Percentiles rank a stretch among this genome's conserved stretches.
Evolutionary conservation across 164 flowering plant species (phyloP).

Genomic region (Akebia trifoliata): DNA sequence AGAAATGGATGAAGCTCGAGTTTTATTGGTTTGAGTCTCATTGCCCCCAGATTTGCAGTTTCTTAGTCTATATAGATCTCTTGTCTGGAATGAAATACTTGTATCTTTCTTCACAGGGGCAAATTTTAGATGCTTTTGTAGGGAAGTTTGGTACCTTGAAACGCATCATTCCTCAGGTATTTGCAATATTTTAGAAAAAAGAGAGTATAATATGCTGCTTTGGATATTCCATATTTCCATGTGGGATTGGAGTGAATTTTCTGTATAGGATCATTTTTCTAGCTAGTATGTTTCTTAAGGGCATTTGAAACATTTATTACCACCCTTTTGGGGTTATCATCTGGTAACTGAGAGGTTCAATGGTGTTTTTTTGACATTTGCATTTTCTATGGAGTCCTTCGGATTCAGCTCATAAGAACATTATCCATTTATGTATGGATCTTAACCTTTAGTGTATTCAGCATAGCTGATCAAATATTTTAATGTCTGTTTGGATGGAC

Average conservation of each 20-base stretch:
- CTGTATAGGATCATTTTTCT: not conserved
- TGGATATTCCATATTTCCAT: not conserved
- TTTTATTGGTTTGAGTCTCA: constrained; percentile 56
- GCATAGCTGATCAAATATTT: too few species aligned
- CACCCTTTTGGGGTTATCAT: too few species aligned
- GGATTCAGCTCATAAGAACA: too few species aligned
- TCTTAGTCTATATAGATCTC: constrained; percentile 1
- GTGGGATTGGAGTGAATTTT: not conserved
- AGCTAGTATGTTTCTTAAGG: not conserved
- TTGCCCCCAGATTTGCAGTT: not conserved
- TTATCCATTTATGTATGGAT: too few species aligned
- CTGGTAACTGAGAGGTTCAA: too few species aligned
- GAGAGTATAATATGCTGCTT: not conserved
- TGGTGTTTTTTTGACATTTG: too few species aligned
- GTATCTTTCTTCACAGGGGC: constrained; percentile 45
- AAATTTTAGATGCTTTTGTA: constrained; percentile 97
- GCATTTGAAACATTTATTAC: too few species aligned
- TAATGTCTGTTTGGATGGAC: too few species aligned
- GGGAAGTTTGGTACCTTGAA: constrained; percentile 96
- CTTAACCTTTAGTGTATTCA: too few species aligned
- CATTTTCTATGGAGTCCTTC: too few species aligned
- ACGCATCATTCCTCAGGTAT: constrained; percentile 96
- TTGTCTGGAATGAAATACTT: not conserved
- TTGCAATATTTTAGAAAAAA: not conserved
- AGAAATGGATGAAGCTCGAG: constrained; percentile 88